A percentile compares a stretch with the other conserved stretches of the same genome.
These are phyloP conservation scores for Globisporangium iwayamae DNA, from an alignment of 352 stramenopile genomes.

Conservation along the genomic window DNA sequence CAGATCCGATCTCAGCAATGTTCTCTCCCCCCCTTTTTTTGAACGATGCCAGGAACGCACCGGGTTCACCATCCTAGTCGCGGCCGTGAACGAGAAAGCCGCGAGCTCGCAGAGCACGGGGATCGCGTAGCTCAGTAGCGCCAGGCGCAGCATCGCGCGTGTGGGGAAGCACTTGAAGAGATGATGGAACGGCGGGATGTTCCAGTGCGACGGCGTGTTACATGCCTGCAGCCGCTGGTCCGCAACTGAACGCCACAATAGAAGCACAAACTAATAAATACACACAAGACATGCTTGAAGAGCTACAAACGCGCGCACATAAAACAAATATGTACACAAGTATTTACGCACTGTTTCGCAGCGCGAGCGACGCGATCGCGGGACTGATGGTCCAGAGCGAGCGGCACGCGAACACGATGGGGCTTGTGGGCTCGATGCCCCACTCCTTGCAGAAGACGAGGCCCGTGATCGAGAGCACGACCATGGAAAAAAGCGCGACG, in stretches of 20 bases:
- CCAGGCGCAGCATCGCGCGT: conserved; percentile 69
- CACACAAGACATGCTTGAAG: not conserved
- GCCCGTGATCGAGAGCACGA: conserved; percentile 73
- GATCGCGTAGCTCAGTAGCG: conserved; percentile 78
- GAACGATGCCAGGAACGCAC: conserved; percentile 26
- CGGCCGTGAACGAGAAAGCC: conserved; percentile 82
- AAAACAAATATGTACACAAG: conserved; percentile 9
- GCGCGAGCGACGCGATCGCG: conserved; percentile 58
- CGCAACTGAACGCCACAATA: conserved; percentile 37
- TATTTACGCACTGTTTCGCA: conserved; percentile 53
- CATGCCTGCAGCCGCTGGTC: conserved; percentile 66
- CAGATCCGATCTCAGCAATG: conserved; percentile 1
- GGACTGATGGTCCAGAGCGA: conserved; percentile 76
- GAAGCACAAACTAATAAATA: not conserved
- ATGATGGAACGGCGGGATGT: conserved; percentile 76
- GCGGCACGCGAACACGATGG: conserved; percentile 51
- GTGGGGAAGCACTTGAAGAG: conserved; percentile 83
- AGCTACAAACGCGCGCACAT: conserved; percentile 10
- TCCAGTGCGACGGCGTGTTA: conserved; percentile 81
- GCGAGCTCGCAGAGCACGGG: conserved; percentile 79
- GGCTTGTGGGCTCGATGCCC: conserved; percentile 46
- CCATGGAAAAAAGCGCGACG: conserved; percentile 74
- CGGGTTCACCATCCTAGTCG: conserved; percentile 85
- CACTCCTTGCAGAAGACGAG: conserved; percentile 86
- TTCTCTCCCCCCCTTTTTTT: no score